Evolutionary conservation across 257 asterid species (phyloP).

Genomic region (Solanum bulbocastanum): DNA sequence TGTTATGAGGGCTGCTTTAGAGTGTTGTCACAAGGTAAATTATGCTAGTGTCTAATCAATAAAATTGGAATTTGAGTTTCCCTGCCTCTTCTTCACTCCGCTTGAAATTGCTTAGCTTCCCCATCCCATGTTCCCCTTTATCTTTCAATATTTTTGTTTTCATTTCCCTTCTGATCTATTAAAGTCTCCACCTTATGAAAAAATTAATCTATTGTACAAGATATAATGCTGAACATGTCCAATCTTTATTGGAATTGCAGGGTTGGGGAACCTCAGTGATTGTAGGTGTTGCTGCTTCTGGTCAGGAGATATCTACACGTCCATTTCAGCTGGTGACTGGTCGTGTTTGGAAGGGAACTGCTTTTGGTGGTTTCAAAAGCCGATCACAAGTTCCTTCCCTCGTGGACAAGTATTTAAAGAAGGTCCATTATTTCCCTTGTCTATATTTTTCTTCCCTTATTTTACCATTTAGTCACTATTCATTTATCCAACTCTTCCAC

Average conservation of each 20-base stretch:
- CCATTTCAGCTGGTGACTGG: constrained; percentile 98
- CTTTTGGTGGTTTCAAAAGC: constrained; percentile 96
- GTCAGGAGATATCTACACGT: constrained; percentile 95
- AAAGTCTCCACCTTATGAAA: background rate
- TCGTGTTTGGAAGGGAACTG: constrained; percentile 99
- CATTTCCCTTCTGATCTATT: background rate
- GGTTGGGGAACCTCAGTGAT: constrained; percentile 99
- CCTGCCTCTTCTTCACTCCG: background rate
- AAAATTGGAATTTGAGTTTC: background rate
- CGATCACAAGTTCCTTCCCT: constrained; percentile 98
- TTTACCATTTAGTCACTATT: background rate
- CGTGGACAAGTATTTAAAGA: constrained; percentile 84
- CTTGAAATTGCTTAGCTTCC: background rate
- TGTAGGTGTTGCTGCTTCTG: constrained; percentile 99
- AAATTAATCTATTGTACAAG: background rate
- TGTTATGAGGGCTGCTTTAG: constrained; percentile 91
- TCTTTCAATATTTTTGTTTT: background rate
- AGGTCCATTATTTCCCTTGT: constrained; percentile 20
- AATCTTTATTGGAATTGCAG: constrained; percentile 22
- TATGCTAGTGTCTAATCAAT: background rate
- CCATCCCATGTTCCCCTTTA: background rate
- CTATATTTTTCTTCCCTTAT: background rate
- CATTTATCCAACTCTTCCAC: background rate
- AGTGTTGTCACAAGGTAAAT: constrained; percentile 95
- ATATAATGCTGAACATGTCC: background rate